Base-by-base conservation (phyloP, 768 basidiomycete genomes). In the Pisolithus orientalis region DNA sequence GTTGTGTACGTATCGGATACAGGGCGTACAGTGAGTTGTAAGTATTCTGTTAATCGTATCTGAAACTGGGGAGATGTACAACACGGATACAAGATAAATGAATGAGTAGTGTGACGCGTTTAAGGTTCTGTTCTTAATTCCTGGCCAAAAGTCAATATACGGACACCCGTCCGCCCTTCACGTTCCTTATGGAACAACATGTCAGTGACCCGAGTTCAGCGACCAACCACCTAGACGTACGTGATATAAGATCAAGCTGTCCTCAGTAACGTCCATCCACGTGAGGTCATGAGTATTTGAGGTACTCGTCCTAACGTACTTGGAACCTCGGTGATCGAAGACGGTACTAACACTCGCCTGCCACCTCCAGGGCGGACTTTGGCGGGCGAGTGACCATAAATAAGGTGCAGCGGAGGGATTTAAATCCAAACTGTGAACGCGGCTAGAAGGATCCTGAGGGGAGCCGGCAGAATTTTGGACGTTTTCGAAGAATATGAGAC, bases 211-310 rank as follows among this genome's bases (percentile, higher is more conserved):
- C 3, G 6, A 31, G 14, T 6, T 29, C 39, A 0, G 8, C 21
- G 16, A 34, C 29, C 37, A n/a, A 48, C 48, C 17, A 21, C 25
- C 3, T 38, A 43, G 37, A 69, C 79, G 44, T 62, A 82, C 83
- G 56, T 81, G 63, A 54, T 82, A 73, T 49, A 85, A 60, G 49
- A 83, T 66, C 17, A 84, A 72, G 51, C 82, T 81, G 55, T 85
- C 83, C 62, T 84, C 83, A 10, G 79, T 84, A 39, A 75, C 74
- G 39, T 73, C 70, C 51, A 83, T 67, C 62, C 74, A 76, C 34
- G 80, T 76, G 49, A 83, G 72, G 34, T 65, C 67, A 46, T 73
- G 66, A 8, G 72, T 68, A 52, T 76, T 71, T 3, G 77, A 74
- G 14, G 76, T 78, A 49, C 70, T 70, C 13, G 66, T 70, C 46